These are phyloP conservation scores for Quercus lobata DNA, from an alignment of 331 rosid genomes.

Conservation along the genomic window DNA sequence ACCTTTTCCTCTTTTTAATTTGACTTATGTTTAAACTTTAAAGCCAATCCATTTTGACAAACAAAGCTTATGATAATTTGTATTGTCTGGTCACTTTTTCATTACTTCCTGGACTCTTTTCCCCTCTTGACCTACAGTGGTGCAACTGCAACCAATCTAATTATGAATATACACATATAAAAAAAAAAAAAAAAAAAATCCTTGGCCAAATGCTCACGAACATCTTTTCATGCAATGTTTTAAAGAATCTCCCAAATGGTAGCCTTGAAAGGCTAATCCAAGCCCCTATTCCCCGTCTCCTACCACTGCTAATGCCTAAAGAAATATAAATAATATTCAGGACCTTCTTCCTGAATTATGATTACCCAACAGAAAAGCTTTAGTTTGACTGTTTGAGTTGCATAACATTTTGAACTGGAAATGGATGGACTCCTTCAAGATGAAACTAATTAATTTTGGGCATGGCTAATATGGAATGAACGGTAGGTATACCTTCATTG, in stretches of 20 bases:
- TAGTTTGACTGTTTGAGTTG: neutral
- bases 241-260: neutral
- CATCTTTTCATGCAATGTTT: neutral
- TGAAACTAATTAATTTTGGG: neutral
- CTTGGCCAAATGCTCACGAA: neutral
- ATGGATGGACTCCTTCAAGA: neutral
- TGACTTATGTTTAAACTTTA: neutral
- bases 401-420: neutral
- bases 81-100: neutral
- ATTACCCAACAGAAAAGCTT: neutral
- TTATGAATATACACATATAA: neutral
- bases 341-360: neutral
- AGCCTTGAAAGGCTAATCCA: neutral
- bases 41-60: neutral
- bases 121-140: too few relatives aligned
- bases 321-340: neutral
- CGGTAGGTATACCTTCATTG: neutral
- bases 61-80: neutral
- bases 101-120: neutral
- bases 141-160: neutral
- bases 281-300: neutral
- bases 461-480: neutral
- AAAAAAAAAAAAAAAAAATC: neutral
- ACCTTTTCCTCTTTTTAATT: neutral
- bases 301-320: neutral